Base-by-base conservation (phyloP, 2,329 filamentous ascomycete genomes). In the Fusarium aywerte region DNA sequence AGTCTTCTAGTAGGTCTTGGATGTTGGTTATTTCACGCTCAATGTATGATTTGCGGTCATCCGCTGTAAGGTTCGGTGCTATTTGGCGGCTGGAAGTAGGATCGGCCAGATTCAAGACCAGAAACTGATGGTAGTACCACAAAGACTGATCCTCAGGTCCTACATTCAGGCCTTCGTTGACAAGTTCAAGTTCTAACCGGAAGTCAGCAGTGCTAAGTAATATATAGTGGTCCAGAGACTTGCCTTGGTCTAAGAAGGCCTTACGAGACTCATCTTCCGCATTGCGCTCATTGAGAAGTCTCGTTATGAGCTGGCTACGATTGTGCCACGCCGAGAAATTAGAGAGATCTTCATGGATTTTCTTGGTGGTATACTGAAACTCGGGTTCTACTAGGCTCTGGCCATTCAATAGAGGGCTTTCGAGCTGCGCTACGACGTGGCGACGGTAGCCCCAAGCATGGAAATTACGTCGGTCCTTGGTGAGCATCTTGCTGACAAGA, bases 321-420 rank as follows among this genome's bases (percentile, higher is more conserved):
- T 91, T 91, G 76, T 99, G 96, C 95, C 96, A 98, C 3, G 96
- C 96, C 5, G 93, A 97, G 77, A 98, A 99, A 77, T 99, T 99
- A 38, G 92, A 97, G 45, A 99, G 83, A 72, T 96, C 92, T n/a
- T 80, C 82, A 38, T 85, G 82, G 72, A 97, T 93, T 92, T 95
- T 97, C 74, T 88, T 91, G 15, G 90, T 94, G 2, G 96, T 97
- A 78, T 97, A 98, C 33, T 87, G 88, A 69, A 97, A 96, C 77
- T 99, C 96, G 16, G 84, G 75, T 78, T 97, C 90, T 3, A 87
- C 88, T 84, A 97, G 87, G 76, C 87, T 92, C 48, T 78, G 77
- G 2, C 84, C 86, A 7, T 79, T 75, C 7, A 89, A 77, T 15
- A 72, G 77, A 1, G 79, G 40, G 55, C 85, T 87, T 77, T 97